These are phyloP conservation scores for Bipolaris sorokiniana DNA, from an alignment of 2,329 filamentous ascomycete genomes.

Conservation along the genomic window DNA sequence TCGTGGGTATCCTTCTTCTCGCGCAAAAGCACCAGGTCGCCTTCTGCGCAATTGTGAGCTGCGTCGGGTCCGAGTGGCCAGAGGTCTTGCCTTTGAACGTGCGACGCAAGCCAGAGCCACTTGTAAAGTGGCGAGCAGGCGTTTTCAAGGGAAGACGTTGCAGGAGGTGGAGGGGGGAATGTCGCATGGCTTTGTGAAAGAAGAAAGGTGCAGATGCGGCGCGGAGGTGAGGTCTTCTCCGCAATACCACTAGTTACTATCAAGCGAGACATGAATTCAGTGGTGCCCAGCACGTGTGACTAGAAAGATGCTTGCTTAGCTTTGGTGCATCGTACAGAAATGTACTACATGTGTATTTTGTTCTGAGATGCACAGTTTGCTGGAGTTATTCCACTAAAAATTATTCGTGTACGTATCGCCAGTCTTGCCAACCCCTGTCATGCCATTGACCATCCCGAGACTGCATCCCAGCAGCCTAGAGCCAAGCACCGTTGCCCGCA, in stretches of 20 bases:
- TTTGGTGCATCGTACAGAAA: background rate
- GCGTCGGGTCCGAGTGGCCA: background rate
- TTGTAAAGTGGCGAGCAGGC: slow-evolving; percentile 27
- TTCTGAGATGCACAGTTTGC: background rate
- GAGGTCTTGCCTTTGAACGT: slow-evolving; percentile 39
- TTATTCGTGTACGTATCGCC: background rate
- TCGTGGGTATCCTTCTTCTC: slow-evolving; percentile 47
- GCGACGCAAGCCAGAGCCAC: slow-evolving; percentile 23
- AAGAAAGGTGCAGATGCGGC: slow-evolving; percentile 21
- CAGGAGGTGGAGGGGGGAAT: slow-evolving; percentile 6
- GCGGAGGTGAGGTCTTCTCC: slow-evolving; percentile 21
- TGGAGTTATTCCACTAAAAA: no score
- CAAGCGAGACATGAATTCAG: slow-evolving; percentile 1
- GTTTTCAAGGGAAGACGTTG: slow-evolving; percentile 1
- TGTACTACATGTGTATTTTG: background rate
- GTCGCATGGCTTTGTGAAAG: slow-evolving; percentile 31
- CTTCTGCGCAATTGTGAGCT: slow-evolving; percentile 37
- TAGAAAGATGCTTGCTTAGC: background rate
- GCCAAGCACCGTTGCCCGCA: slow-evolving; percentile 26
- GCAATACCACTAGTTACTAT: slow-evolving; percentile 13
- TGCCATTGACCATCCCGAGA: slow-evolving; percentile 22
- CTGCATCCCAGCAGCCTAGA: slow-evolving; percentile 12
- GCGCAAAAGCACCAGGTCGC: slow-evolving; percentile 52
- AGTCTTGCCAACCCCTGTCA: slow-evolving; percentile 13
- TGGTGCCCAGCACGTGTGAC: background rate